Evolutionary conservation across 2,329 filamentous ascomycete genomes (phyloP), one percentile per base, ranked within the genome.

Genomic region (Juglanconis oblonga): DNA sequence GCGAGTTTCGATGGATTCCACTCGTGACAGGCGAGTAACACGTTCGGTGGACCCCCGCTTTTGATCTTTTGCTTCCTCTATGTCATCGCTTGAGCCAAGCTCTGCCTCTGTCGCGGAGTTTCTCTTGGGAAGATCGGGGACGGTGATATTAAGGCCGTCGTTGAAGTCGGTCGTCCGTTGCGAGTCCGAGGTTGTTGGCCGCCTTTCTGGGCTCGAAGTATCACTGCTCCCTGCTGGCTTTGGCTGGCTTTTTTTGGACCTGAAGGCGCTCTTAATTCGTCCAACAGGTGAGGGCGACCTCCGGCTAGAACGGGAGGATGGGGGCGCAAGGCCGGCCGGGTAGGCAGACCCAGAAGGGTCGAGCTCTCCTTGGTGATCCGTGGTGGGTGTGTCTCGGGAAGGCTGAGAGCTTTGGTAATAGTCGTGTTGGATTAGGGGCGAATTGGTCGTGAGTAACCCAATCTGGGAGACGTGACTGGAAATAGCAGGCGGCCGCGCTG

Each of bases 241-340:
- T 24, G 53, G 57, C 45, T 73, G 68, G 63, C 68, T 75, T 69
- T 80, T 85, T 68, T 82, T 86, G 49, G 80, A 77, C 61, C 77
- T 83, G 68, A 95, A 91, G 11, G 88, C 89, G 69, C 88, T 87
- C 71, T 84, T 89, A 63, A 94, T 78, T 69, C 87, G 90, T 68
- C 86, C 84, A 55, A 83, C 86, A 10, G 90, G 89, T 9, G 91
- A 93, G 24, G 84, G 80, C 31, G 86, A 86, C 62, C 89, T 83
- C 66, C 82, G 56, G 35, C 49, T 82, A 50, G 74, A 70, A 62
- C 77, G 76, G 67, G 73, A 76, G 65, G 68, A 69, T 52, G 76
- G 78, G 58, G 73, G 75, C 66, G 72, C 78, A 62, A 77, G 77
- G 61, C 68, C 73, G 50, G 52, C 55, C 53, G 42, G 40, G 40